A percentile compares a stretch with the other conserved stretches of the same genome.
These are phyloP conservation scores for Calonectria leucothoes DNA, from an alignment of 2,329 filamentous ascomycete species.

Conservation along the genomic window DNA sequence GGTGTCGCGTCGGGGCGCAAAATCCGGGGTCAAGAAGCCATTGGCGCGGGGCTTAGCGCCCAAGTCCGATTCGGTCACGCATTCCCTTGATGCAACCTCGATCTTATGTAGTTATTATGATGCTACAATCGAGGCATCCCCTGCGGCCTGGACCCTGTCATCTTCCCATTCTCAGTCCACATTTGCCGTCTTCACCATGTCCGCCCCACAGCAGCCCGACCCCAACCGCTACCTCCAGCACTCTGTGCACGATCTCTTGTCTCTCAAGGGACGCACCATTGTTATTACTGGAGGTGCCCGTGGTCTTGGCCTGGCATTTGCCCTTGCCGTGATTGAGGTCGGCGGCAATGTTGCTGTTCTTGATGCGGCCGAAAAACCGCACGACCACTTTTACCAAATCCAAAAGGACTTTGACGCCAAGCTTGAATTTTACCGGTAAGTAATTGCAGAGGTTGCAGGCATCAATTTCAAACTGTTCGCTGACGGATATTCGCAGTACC, in stretches of 20 bases:
- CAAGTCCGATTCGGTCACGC: background rate
- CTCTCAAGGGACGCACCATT: slow-evolving; percentile 22
- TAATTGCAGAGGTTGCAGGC: background rate
- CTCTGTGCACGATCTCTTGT: slow-evolving; percentile 25
- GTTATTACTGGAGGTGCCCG: slow-evolving; percentile 28
- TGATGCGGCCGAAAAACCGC: slow-evolving; percentile 30
- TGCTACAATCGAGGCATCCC: background rate
- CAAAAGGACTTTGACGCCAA: slow-evolving; percentile 22
- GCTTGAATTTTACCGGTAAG: slow-evolving; percentile 23
- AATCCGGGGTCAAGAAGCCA: slow-evolving; percentile 17
- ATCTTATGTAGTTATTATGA: slow-evolving; percentile 13
- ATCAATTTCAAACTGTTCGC: background rate
- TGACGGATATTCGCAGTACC: slow-evolving; percentile 3
- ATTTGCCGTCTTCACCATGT: background rate
- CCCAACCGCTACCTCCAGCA: slow-evolving; percentile 21
- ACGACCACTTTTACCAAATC: slow-evolving; percentile 29
- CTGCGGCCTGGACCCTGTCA: background rate
- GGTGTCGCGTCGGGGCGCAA: slow-evolving; percentile 11
- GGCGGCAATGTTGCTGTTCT: slow-evolving; percentile 27
- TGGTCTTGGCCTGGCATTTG: slow-evolving; percentile 26
- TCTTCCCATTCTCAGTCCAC: background rate
- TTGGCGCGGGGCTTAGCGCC: background rate
- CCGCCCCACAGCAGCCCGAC: slow-evolving; percentile 10
- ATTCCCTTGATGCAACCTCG: background rate
- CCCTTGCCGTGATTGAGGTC: slow-evolving; percentile 25